Evolutionary conservation across 2,329 filamentous ascomycete species (phyloP).

Genomic region (Cladophialophora immunda): DNA sequence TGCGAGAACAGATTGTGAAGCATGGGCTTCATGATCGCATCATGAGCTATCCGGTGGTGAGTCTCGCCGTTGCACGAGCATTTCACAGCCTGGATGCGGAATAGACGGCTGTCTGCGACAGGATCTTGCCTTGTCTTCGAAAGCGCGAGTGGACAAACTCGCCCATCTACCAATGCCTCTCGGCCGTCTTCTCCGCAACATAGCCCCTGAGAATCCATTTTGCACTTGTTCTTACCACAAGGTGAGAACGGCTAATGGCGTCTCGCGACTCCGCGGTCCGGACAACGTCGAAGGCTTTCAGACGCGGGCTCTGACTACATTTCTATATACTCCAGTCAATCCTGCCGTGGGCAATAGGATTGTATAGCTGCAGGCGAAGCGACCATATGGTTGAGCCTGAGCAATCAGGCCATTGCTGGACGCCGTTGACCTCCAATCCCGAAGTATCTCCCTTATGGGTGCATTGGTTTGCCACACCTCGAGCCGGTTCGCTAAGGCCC

Average conservation of each 20-base stretch:
- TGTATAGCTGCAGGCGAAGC: too few species aligned
- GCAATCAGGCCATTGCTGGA: too few species aligned
- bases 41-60: conserved; percentile 66
- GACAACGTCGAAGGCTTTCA: too few species aligned
- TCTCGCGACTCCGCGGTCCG: neutral
- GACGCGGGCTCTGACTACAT: too few species aligned
- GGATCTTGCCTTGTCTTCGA: too few species aligned
- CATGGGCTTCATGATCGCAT: conserved; percentile 66
- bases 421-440: too few species aligned
- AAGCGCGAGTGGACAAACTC: neutral
- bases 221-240: too few species aligned
- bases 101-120: neutral
- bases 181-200: neutral
- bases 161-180: neutral
- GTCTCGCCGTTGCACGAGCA: conserved; percentile 59
- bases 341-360: too few species aligned
- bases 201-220: neutral
- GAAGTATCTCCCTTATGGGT: too few species aligned
- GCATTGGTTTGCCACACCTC: neutral
- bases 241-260: too few species aligned
- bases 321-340: too few species aligned
- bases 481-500: neutral
- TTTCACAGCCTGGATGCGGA: conserved; percentile 45
- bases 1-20: conserved; percentile 65
- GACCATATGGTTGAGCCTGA: too few species aligned